These are phyloP conservation scores for Chlamydomonas asymmetrica DNA, from an alignment of 139 green algal species.

Conservation along the genomic window DNA sequence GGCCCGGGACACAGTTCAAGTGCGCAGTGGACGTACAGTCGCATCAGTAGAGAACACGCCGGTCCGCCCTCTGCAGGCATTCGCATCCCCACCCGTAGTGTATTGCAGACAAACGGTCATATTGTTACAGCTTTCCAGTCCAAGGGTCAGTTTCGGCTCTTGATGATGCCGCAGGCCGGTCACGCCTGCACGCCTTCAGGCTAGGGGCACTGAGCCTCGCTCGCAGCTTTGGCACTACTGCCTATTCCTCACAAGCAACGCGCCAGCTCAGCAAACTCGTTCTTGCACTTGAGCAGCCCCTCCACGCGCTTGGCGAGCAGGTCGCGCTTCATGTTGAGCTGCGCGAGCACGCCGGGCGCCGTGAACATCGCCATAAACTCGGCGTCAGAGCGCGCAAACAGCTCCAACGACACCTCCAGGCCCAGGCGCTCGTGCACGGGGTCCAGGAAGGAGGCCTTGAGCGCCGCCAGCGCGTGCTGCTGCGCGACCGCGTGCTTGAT, in stretches of 20 bases:
- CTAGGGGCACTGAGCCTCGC: too few species aligned
- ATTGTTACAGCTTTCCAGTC: too few species aligned
- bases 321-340: slow-evolving; percentile 67
- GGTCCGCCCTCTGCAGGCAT: too few species aligned
- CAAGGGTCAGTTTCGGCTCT: too few species aligned
- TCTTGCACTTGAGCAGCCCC: slow-evolving; percentile 77
- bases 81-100: too few species aligned
- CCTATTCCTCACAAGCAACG: slow-evolving; percentile 31
- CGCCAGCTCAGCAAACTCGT: slow-evolving; percentile 75
- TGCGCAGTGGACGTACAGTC: too few species aligned
- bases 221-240: too few species aligned
- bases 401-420: slow-evolving; percentile 64
- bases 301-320: slow-evolving; percentile 63
- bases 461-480: slow-evolving; percentile 72
- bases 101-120: too few species aligned
- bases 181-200: too few species aligned
- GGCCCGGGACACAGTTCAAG: too few species aligned
- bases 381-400: slow-evolving; percentile 69
- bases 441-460: slow-evolving; percentile 86
- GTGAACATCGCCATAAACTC: slow-evolving; percentile 85
- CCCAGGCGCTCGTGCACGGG: slow-evolving; percentile 61
- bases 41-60: too few species aligned
- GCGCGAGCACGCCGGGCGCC: slow-evolving; percentile 66
- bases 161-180: too few species aligned
- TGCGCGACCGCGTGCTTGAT: slow-evolving; percentile 57